These are phyloP conservation scores for Wickerhamiella sergipiensis DNA, from an alignment of 805 yeast genomes.

Conservation along the genomic window DNA sequence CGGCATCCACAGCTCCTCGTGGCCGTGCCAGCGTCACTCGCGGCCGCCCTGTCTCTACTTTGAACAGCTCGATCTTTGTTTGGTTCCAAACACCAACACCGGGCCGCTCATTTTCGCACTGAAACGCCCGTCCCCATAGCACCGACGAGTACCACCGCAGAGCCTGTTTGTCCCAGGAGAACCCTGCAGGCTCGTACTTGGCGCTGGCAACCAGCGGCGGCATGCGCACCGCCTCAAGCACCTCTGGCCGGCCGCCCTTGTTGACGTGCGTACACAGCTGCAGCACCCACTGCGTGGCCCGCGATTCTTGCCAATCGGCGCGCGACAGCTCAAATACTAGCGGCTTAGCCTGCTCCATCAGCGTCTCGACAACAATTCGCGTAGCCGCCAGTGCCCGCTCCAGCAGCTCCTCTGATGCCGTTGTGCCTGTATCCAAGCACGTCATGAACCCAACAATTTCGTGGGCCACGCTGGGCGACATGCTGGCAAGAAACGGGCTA, in stretches of 20 bases:
- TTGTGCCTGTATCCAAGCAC: neutral
- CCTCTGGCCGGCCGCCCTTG: neutral
- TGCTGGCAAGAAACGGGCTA: constrained; percentile 7
- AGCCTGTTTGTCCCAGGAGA: constrained; percentile 49
- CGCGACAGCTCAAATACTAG: neutral
- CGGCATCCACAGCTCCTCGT: constrained; percentile 33
- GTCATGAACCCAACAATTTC: neutral
- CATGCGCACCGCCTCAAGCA: neutral
- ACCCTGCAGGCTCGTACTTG: constrained; percentile 35
- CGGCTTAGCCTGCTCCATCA: neutral
- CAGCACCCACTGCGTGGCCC: neutral
- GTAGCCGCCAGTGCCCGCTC: neutral
- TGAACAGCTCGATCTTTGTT: constrained; percentile 38
- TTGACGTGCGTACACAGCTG: neutral
- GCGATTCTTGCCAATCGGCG: neutral
- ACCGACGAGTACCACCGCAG: constrained; percentile 67
- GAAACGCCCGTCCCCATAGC: constrained; percentile 45
- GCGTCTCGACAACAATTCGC: neutral
- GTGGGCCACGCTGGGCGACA: neutral
- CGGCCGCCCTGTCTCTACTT: constrained; percentile 29
- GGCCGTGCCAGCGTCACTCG: constrained; percentile 30
- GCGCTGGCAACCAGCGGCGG: neutral
- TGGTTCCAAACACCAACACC: constrained; percentile 39
- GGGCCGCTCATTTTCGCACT: constrained; percentile 4
- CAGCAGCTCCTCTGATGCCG: neutral